Evolutionary conservation across 768 basidiomycete species (phyloP).

Genomic region (Boletus subparvulus): DNA sequence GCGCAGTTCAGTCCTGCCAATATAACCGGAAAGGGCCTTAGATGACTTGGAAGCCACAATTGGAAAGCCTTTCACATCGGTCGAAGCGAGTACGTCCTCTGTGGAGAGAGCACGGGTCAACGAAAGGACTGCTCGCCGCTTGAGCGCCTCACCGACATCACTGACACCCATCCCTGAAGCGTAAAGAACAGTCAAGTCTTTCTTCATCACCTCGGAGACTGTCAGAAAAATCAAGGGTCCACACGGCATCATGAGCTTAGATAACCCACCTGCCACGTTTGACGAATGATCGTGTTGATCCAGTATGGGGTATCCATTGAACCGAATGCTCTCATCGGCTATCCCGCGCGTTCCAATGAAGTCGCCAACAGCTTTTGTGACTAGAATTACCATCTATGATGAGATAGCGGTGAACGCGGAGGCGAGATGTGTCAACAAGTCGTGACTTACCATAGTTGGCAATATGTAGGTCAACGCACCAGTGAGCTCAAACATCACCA

Average conservation of each 20-base stretch:
- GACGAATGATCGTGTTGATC: conserved; percentile 95
- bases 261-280: conserved; percentile 76
- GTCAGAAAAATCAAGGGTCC: conserved; percentile 3
- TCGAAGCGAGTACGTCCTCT: conserved; percentile 73
- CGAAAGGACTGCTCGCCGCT: background rate
- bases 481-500: conserved; percentile 99
- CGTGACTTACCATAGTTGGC: conserved; percentile 83
- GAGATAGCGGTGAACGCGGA: conserved; percentile 10
- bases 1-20: conserved; percentile 80
- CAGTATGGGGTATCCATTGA: conserved; percentile 96
- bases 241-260: background rate
- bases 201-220: conserved; percentile 92
- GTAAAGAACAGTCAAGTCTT: conserved; percentile 68
- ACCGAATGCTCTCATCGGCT: conserved; percentile 94
- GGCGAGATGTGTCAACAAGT: conserved; percentile 3
- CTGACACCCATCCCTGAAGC: conserved; percentile 74
- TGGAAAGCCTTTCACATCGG: conserved; percentile 88
- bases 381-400: conserved; percentile 85
- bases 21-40: conserved; percentile 76
- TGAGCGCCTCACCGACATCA: conserved; percentile 66
- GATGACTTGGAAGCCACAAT: conserved; percentile 66
- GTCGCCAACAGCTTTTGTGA: conserved; percentile 96
- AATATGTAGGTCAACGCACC: conserved; percentile 96
- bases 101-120: conserved; percentile 4
- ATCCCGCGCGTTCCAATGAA: conserved; percentile 92